Base-by-base conservation (phyloP, 2,329 filamentous ascomycete species). In the Nemania diffusa region DNA sequence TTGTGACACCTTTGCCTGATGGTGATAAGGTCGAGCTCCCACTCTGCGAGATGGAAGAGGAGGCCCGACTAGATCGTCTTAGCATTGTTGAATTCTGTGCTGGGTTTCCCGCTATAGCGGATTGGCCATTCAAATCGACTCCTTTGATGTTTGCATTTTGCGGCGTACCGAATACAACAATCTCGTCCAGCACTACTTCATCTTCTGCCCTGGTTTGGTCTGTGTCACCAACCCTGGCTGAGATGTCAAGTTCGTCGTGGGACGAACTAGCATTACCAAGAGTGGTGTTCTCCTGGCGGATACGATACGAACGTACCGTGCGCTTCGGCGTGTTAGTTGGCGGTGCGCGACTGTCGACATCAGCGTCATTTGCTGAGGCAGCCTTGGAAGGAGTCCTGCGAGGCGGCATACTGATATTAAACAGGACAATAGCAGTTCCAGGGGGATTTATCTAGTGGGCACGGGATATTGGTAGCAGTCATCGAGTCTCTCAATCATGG, bases 391-490 rank as follows among this genome's bases (percentile, higher is more conserved):
- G 5, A 13, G 34, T 57, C 64, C 62, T 72, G 42, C 69, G 64
- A 17, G 68, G 66, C 29, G 66, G 53, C 72, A 76, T 76, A 26
- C 58, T 65, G 60, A 56, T 26, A 32, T 13, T 29, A 52, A 20
- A 40, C 6, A 17, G 46, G 4, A 17, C 11, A 4, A 5, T 44
- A 44, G n/a, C 17, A 44, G 15, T 4, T n/a, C 8, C 6, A 20
- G 24, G 17, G 17, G 15, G 27, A 13, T 29, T 29, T 40, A 44
- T 9, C 53, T 15, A 32, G 22, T 32, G 37, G 32, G 27, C n/a
- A 27, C 11, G 52, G 32, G 5, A 42, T 26, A 52, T 27, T 20
- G 34, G 7, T 26, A n/a, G 34, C 40, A 13, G 11, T 15, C 3
- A 20, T 4, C 32, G 5, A n/a, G 27, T 50, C 29, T 1, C 20